Evolutionary conservation across 1,284 basidiomycete species (phyloP).

Genomic region (Pulveroboletus sp.): DNA sequence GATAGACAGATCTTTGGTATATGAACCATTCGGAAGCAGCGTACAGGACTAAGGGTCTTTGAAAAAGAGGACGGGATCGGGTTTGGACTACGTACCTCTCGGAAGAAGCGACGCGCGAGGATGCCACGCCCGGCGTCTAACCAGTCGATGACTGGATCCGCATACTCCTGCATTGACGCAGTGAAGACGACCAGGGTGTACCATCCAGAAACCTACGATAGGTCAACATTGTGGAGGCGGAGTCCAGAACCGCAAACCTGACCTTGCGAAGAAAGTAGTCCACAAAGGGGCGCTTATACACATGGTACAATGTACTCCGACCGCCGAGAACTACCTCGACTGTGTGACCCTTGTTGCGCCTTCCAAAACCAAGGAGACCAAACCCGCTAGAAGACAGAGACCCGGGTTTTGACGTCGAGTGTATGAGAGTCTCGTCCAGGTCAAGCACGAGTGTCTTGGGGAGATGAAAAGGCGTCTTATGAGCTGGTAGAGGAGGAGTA

Average conservation of each 20-base stretch:
- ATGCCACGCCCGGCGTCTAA: conserved; percentile 93
- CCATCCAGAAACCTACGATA: conserved; percentile 87
- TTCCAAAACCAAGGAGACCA: conserved; percentile 65
- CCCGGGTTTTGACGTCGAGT: conserved; percentile 88
- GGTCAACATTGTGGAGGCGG: conserved; percentile 9
- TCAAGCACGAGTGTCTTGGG: conserved; percentile 95
- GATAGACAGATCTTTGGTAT: conserved; percentile 90
- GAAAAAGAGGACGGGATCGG: neutral
- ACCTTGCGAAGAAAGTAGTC: conserved; percentile 96
- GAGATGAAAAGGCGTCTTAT: conserved; percentile 71
- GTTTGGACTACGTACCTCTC: conserved; percentile 65
- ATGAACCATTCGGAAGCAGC: conserved; percentile 87
- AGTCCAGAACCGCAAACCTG: conserved; percentile 6
- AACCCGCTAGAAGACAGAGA: conserved; percentile 49
- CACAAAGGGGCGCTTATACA: conserved; percentile 97
- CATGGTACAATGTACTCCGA: conserved; percentile 91
- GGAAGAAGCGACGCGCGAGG: conserved; percentile 85
- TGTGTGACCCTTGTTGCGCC: conserved; percentile 75
- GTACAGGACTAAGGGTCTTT: conserved; percentile 73
- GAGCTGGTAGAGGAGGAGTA: conserved; percentile 50
- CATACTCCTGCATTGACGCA: conserved; percentile 98
- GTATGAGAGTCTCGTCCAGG: conserved; percentile 96
- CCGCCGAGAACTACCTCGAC: conserved; percentile 96
- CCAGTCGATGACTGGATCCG: conserved; percentile 99
- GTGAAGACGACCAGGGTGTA: conserved; percentile 99